Percentiles rank a stretch among this genome's conserved stretches.
Evolutionary conservation across 2,329 filamentous ascomycete species (phyloP).

Genomic region (Cytospora chrysosperma): DNA sequence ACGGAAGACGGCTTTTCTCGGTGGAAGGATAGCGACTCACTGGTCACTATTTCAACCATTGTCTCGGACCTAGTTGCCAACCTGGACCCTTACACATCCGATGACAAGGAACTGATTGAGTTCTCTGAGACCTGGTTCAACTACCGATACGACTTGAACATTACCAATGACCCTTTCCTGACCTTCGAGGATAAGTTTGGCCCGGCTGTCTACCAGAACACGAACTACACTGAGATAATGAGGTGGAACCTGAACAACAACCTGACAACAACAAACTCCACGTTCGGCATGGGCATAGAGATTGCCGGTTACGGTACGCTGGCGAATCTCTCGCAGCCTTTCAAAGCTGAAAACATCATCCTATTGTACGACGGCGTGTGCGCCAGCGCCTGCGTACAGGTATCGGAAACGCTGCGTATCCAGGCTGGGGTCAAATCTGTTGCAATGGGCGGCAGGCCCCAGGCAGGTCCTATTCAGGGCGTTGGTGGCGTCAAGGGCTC

Average conservation of each 20-base stretch:
- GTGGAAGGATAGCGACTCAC: slow-evolving; percentile 41
- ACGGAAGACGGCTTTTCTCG: slow-evolving; percentile 45
- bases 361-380: slow-evolving; percentile 60
- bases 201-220: slow-evolving; percentile 43
- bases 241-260: slow-evolving; percentile 50
- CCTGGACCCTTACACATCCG: slow-evolving; percentile 45
- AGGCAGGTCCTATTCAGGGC: slow-evolving; percentile 50
- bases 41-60: slow-evolving; percentile 44
- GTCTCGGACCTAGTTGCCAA: slow-evolving; percentile 44
- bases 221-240: slow-evolving; percentile 54
- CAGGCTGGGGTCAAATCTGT: slow-evolving; percentile 55
- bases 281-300: slow-evolving; percentile 43
- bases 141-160: slow-evolving; percentile 49
- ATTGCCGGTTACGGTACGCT: slow-evolving; percentile 51
- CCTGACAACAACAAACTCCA: slow-evolving; percentile 41
- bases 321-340: slow-evolving; percentile 50
- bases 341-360: slow-evolving; percentile 57
- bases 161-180: slow-evolving; percentile 48
- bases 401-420: slow-evolving; percentile 52
- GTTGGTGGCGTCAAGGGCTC: slow-evolving; percentile 54
- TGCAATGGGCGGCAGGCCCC: slow-evolving; percentile 50
- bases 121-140: slow-evolving; percentile 53
- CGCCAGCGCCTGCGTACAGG: slow-evolving; percentile 57
- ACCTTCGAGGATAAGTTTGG: slow-evolving; percentile 47
- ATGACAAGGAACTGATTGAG: slow-evolving; percentile 33